These are phyloP conservation scores for Peronospora belbahrii DNA, from an alignment of 352 stramenopile genomes.

Conservation along the genomic window DNA sequence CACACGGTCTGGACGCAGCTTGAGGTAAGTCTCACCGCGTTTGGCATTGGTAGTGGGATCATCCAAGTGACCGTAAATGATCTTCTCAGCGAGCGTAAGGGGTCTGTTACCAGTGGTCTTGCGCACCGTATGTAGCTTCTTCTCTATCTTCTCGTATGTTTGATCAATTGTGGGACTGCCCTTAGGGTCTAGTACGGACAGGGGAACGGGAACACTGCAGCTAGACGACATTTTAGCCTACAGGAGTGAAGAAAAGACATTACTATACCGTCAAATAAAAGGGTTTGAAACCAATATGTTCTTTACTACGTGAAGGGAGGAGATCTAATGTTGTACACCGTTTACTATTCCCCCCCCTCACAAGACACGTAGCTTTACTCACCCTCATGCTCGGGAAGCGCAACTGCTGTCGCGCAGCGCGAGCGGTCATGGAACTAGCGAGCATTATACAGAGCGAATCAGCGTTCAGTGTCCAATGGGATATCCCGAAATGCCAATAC, in stretches of 20 bases:
- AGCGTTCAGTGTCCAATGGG: slow-evolving; percentile 24
- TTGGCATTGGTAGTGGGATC: slow-evolving; percentile 74
- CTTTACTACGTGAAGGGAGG: too few species aligned
- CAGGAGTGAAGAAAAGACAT: not conserved
- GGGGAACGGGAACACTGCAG: slow-evolving; percentile 64
- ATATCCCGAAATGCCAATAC: slow-evolving; percentile 87
- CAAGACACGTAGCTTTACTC: slow-evolving; percentile 4
- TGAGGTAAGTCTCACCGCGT: slow-evolving; percentile 89
- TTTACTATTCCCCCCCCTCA: too few species aligned
- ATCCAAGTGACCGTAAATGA: slow-evolving; percentile 92
- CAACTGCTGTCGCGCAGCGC: slow-evolving; percentile 57
- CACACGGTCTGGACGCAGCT: slow-evolving; percentile 89
- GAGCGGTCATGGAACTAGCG: slow-evolving; percentile 50
- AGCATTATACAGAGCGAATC: slow-evolving; percentile 31
- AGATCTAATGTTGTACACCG: not conserved
- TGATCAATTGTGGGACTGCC: slow-evolving; percentile 89
- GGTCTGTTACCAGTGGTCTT: slow-evolving; percentile 86
- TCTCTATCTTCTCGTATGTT: slow-evolving; percentile 90
- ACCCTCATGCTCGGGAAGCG: slow-evolving; percentile 61
- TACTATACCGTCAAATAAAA: too few species aligned
- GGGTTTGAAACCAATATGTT: too few species aligned
- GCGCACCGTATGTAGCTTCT: slow-evolving; percentile 84
- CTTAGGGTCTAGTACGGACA: slow-evolving; percentile 86
- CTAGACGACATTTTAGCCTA: slow-evolving; percentile 66
- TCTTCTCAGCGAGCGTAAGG: slow-evolving; percentile 91